Percentiles rank a stretch among this genome's conserved stretches.
Conservation (phyloP, 768 basidiomycete species). For the Trametes meyenii region DNA sequence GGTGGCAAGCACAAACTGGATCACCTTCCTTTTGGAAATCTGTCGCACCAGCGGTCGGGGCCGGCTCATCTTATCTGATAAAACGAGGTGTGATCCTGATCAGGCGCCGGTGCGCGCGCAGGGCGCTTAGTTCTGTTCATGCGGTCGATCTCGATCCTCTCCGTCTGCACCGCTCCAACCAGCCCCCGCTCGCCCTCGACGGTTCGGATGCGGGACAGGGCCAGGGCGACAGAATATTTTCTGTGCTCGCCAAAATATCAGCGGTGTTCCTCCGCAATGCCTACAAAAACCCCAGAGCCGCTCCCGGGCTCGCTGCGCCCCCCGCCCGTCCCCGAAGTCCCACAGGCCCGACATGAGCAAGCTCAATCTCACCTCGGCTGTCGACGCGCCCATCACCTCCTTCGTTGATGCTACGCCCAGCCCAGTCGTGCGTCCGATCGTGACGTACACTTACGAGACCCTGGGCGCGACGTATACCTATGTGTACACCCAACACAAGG, state of each 20-base stretch:
- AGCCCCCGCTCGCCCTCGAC: too few species aligned
- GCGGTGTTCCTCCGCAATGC: not conserved
- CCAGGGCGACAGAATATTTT: not conserved
- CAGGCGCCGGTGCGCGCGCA: not conserved
- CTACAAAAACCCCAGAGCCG: conserved; percentile 1
- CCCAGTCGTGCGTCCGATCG: not conserved
- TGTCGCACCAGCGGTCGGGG: not conserved
- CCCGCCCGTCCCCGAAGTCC: not conserved
- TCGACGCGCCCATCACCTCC: not conserved
- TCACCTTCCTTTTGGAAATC: conserved; percentile 11
- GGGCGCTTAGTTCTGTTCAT: not conserved
- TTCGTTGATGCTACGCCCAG: not conserved
- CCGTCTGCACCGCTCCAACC: not conserved
- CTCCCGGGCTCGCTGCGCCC: not conserved
- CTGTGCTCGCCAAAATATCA: not conserved
- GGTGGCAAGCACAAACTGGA: conserved; percentile 7
- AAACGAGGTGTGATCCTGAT: conserved; percentile 12
- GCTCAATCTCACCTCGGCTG: not conserved
- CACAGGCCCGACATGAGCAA: not conserved
- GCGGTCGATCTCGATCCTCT: not conserved
- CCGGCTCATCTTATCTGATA: conserved; percentile 15
- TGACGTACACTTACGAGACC: conserved; percentile 4
- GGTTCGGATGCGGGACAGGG: too few species aligned
- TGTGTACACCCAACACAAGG: conserved; percentile 1
- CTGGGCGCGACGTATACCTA: not conserved